A percentile compares a stretch with the other conserved stretches of the same genome.
phyloP scores from a whole-genome alignment of 2,329 filamentous ascomycete genomes.

The Eurotiales sp. region DNA sequence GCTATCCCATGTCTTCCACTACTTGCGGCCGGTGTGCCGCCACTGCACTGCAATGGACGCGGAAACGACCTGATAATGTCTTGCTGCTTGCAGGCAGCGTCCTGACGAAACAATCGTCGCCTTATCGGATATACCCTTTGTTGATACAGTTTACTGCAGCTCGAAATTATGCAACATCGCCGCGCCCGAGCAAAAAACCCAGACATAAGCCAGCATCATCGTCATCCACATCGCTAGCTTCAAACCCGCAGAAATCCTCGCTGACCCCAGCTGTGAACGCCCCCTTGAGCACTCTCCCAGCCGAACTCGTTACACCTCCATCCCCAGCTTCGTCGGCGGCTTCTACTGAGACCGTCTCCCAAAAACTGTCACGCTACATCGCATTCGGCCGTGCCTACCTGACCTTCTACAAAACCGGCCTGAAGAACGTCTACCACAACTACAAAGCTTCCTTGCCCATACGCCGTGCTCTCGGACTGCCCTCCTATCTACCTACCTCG shows the following conservation, averaged over 20 bases:
- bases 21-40: constrained; percentile 14
- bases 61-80: not conserved
- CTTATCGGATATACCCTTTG: not conserved
- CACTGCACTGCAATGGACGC: constrained; percentile 9
- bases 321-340: constrained; percentile 39
- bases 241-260: not conserved
- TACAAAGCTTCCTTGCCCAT: constrained; percentile 37
- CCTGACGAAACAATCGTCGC: not conserved
- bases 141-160: not conserved
- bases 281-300: constrained; percentile 67
- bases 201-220: constrained; percentile 2
- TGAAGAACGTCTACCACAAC: constrained; percentile 71
- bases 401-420: constrained; percentile 80
- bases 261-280: constrained; percentile 57
- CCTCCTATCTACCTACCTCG: constrained; percentile 31
- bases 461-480: constrained; percentile 28
- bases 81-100: not conserved
- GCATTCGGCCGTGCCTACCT: constrained; percentile 69
- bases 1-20: constrained; percentile 16
- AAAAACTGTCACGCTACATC: constrained; percentile 1
- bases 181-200: not conserved
- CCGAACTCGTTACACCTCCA: constrained; percentile 61
- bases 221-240: not conserved
- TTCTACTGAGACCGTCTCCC: constrained; percentile 25
- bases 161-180: not conserved